Conservation (phyloP, 1,284 basidiomycete species). For the Polyporus tsugae region DNA sequence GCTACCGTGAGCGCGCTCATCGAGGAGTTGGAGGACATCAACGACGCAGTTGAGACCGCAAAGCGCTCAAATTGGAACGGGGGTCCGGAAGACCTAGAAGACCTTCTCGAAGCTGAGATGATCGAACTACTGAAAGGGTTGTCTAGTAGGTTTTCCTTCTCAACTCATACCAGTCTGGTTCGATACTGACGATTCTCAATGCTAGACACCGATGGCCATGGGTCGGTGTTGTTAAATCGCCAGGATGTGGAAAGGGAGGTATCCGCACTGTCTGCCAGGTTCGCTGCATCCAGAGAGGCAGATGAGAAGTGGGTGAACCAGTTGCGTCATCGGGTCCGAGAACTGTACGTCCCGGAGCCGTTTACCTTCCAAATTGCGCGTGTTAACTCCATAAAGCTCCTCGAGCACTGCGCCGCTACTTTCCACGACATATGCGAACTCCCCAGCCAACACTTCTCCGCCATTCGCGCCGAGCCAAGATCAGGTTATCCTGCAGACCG, state of each 20-base stretch:
- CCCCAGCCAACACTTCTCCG: slow-evolving; percentile 39
- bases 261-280: slow-evolving; percentile 13
- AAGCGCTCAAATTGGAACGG: background rate
- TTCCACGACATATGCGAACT: slow-evolving; percentile 33
- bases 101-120: slow-evolving; percentile 24
- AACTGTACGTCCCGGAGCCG: slow-evolving; percentile 23
- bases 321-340: slow-evolving; percentile 17
- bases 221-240: slow-evolving; percentile 35
- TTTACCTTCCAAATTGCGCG: no score
- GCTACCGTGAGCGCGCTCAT: slow-evolving; percentile 37
- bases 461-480: slow-evolving; percentile 33
- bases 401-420: slow-evolving; percentile 27
- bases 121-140: slow-evolving; percentile 29
- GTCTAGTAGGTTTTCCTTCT: slow-evolving; percentile 20
- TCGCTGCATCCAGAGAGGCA: slow-evolving; percentile 5
- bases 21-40: slow-evolving; percentile 42
- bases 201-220: slow-evolving; percentile 17
- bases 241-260: slow-evolving; percentile 34
- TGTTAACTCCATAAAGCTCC: slow-evolving; percentile 19
- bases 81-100: background rate
- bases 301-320: slow-evolving; percentile 27
- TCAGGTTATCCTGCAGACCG: slow-evolving; percentile 18
- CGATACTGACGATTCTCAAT: background rate
- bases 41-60: slow-evolving; percentile 33
- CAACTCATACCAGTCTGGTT: no score